These are phyloP conservation scores for Hordeum marinum DNA, from an alignment of 176 grass and related monocot genomes.

Conservation along the genomic window DNA sequence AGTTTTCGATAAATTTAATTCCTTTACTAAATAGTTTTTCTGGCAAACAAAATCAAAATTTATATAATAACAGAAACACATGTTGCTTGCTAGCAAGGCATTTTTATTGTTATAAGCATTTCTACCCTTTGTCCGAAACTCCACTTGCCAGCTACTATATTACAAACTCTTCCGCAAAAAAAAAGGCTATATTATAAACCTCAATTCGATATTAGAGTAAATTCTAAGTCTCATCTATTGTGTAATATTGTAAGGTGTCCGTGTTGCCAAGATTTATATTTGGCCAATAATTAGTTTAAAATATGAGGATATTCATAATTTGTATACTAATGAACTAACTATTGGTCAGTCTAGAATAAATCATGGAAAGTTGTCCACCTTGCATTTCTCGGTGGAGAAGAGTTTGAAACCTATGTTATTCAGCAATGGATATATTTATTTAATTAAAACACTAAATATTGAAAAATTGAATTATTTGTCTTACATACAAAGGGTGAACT, in stretches of 20 bases:
- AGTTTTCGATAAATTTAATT: not conserved
- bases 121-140: not conserved
- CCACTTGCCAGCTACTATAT: not conserved
- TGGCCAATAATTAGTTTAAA: not conserved
- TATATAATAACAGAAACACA: not conserved
- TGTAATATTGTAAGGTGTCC: not conserved
- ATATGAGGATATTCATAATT: not conserved
- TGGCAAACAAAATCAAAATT: not conserved
- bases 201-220: not conserved
- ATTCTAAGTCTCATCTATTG: not conserved
- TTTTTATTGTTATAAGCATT: not conserved
- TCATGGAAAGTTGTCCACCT: not conserved
- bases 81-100: not conserved
- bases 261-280: not conserved
- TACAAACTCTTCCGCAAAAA: too few species aligned
- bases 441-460: not conserved
- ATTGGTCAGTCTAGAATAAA: not conserved
- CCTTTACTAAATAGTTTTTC: not conserved
- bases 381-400: not conserved
- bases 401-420: not conserved
- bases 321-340: not conserved
- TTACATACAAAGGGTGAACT: too few species aligned
- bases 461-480: too few species aligned
- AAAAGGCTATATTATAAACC: not conserved
- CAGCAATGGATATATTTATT: not conserved